These are phyloP conservation scores for Erysimum cheiranthoides DNA, from an alignment of 345 rosid species.

Conservation along the genomic window DNA sequence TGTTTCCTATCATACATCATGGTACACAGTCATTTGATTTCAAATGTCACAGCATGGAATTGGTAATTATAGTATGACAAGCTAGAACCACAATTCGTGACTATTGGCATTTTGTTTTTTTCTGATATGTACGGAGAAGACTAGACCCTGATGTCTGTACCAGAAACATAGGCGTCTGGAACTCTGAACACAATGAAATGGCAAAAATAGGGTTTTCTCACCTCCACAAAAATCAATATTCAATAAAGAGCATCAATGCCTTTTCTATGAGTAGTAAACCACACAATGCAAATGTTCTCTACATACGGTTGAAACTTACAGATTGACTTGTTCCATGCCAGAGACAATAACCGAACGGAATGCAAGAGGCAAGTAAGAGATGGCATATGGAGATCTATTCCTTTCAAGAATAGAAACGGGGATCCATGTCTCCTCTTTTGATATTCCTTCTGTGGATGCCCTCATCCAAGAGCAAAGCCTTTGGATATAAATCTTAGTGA, in stretches of 20 bases:
- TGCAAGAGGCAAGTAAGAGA: constrained; percentile 89
- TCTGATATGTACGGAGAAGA: constrained; percentile 11
- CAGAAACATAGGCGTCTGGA: constrained; percentile 22
- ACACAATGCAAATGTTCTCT: constrained; percentile 3
- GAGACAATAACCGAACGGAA: constrained; percentile 78
- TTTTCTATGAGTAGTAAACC: constrained; percentile 17
- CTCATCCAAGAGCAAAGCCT: constrained; percentile 99
- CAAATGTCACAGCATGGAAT: not conserved
- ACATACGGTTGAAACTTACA: constrained; percentile 59
- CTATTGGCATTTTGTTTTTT: not conserved
- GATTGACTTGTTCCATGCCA: constrained; percentile 85
- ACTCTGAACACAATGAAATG: constrained; percentile 6
- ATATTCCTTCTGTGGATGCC: constrained; percentile 68
- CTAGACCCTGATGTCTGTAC: constrained; percentile 14
- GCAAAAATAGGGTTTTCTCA: not conserved
- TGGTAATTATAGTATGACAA: not conserved
- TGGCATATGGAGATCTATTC: constrained; percentile 84
- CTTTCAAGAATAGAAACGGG: constrained; percentile 91
- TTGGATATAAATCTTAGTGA: constrained; percentile 75
- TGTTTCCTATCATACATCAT: constrained; percentile 16
- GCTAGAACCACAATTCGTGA: not conserved
- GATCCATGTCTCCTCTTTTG: constrained; percentile 88
- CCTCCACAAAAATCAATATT: constrained; percentile 16
- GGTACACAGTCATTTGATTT: constrained; percentile 6
- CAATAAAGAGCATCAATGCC: constrained; percentile 16